A percentile compares a stretch with the other conserved stretches of the same genome.
phyloP scores from a whole-genome alignment of 83 land plant genomes.

The Thuja plicata region DNA sequence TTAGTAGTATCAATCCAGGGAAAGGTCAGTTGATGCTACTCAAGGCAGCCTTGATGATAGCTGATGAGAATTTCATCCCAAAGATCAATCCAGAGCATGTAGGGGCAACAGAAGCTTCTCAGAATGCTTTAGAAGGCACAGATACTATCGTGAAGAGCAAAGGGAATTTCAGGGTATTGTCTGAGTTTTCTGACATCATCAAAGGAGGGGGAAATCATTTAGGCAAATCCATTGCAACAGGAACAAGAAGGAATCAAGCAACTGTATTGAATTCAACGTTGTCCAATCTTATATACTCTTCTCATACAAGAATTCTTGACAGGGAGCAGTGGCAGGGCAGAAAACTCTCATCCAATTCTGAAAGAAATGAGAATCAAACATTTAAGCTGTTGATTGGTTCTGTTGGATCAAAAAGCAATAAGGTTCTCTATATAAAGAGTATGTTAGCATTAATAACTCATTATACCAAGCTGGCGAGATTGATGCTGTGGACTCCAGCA shows the following conservation, averaged over 20 bases:
- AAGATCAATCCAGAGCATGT: slow-evolving; percentile 10
- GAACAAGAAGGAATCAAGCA: slow-evolving; percentile 1
- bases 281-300: not conserved
- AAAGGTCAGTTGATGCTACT: slow-evolving; percentile 88
- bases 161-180: slow-evolving; percentile 29
- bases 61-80: slow-evolving; percentile 25
- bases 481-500: slow-evolving; percentile 86
- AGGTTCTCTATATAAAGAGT: slow-evolving; percentile 71
- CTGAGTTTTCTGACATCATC: slow-evolving; percentile 11
- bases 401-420: slow-evolving; percentile 95
- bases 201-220: slow-evolving; percentile 8
- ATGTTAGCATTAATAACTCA: slow-evolving; percentile 53
- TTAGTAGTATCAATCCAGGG: slow-evolving; percentile 95
- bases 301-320: not conserved
- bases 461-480: slow-evolving; percentile 58
- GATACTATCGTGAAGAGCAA: slow-evolving; percentile 10
- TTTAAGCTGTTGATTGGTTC: slow-evolving; percentile 89
- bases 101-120: slow-evolving; percentile 9
- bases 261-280: not conserved
- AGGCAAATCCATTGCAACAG: slow-evolving; percentile 10
- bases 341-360: slow-evolving; percentile 18
- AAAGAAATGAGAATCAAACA: slow-evolving; percentile 18
- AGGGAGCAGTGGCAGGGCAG: not conserved
- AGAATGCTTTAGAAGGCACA: not conserved
- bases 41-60: slow-evolving; percentile 59